Evolutionary conservation across 306 rosid genomes (phyloP).

Genomic region (Malus orientalis): DNA sequence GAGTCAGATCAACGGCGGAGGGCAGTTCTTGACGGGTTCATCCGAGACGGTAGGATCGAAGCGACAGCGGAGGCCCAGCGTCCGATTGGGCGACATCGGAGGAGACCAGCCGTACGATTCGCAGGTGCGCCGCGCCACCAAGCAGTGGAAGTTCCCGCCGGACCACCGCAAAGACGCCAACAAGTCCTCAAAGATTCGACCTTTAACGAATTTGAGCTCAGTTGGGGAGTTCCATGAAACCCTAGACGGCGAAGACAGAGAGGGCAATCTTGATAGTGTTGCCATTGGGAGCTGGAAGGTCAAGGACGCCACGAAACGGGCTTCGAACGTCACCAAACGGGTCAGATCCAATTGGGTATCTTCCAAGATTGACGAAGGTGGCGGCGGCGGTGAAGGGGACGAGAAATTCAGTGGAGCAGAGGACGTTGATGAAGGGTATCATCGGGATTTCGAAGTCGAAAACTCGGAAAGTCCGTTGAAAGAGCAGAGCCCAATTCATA

Average conservation of each 20-base stretch:
- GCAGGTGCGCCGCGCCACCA: constrained; percentile 51
- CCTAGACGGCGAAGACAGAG: constrained; percentile 55
- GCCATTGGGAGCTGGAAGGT: constrained; percentile 90
- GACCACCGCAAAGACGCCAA: constrained; percentile 40
- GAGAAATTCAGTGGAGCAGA: constrained; percentile 68
- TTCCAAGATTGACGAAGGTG: constrained; percentile 55
- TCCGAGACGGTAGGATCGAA: constrained; percentile 60
- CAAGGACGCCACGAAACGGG: constrained; percentile 74
- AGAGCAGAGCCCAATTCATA: constrained; percentile 60
- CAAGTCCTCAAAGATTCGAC: constrained; percentile 76
- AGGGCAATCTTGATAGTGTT: constrained; percentile 56
- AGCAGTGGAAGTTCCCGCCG: constrained; percentile 55
- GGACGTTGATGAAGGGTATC: constrained; percentile 57
- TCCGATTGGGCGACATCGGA: constrained; percentile 93
- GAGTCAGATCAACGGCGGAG: constrained; percentile 44
- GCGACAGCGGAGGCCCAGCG: constrained; percentile 89
- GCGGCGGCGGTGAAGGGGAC: constrained; percentile 42
- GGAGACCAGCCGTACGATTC: constrained; percentile 78
- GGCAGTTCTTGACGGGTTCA: constrained; percentile 28
- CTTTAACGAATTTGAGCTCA: constrained; percentile 56
- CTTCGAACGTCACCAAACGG: constrained; percentile 49
- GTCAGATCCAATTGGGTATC: constrained; percentile 86
- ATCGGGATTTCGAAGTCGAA: constrained; percentile 65
- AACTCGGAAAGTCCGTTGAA: constrained; percentile 70
- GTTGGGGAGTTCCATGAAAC: constrained; percentile 45